Conservation (phyloP, 179 eudicot species). For the Heliamphora pulchella region DNA sequence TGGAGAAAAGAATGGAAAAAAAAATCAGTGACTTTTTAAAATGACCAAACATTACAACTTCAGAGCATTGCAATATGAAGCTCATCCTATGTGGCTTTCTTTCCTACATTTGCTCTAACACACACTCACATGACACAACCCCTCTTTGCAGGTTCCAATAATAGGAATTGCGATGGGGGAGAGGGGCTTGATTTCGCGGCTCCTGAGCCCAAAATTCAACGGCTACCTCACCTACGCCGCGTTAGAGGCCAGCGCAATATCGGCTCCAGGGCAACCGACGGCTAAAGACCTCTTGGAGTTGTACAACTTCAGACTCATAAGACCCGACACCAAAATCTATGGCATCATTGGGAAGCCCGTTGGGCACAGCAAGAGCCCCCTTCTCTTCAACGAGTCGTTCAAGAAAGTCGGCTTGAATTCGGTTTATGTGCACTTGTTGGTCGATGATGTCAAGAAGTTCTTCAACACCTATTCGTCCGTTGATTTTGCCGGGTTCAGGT, state of each 20-base stretch:
- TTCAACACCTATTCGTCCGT: slow-evolving; percentile 61
- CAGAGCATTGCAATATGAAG: no score
- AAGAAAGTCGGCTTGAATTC: slow-evolving; percentile 57
- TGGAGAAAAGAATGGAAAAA: no score
- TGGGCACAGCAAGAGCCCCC: slow-evolving; percentile 76
- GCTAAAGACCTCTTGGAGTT: slow-evolving; percentile 50
- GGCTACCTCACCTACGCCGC: slow-evolving; percentile 78
- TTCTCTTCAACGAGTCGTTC: slow-evolving; percentile 56
- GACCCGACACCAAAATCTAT: slow-evolving; percentile 64
- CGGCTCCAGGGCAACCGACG: slow-evolving; percentile 89
- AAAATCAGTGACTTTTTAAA: no score
- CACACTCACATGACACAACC: no score
- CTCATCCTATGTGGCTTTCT: no score
- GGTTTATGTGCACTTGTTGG: slow-evolving; percentile 61
- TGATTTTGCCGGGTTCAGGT: slow-evolving; percentile 89
- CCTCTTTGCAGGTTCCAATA: slow-evolving; percentile 52
- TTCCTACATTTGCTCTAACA: no score
- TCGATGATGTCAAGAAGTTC: slow-evolving; percentile 58
- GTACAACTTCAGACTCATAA: slow-evolving; percentile 64
- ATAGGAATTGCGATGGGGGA: slow-evolving; percentile 89
- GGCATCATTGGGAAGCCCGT: slow-evolving; percentile 90
- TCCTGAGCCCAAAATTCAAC: slow-evolving; percentile 77
- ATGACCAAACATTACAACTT: no score
- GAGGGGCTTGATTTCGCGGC: slow-evolving; percentile 63
- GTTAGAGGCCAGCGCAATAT: slow-evolving; percentile 54